A percentile compares a stretch with the other conserved stretches of the same genome.
Conservation (phyloP, 257 asterid genomes). For the Cinchona pubescens region DNA sequence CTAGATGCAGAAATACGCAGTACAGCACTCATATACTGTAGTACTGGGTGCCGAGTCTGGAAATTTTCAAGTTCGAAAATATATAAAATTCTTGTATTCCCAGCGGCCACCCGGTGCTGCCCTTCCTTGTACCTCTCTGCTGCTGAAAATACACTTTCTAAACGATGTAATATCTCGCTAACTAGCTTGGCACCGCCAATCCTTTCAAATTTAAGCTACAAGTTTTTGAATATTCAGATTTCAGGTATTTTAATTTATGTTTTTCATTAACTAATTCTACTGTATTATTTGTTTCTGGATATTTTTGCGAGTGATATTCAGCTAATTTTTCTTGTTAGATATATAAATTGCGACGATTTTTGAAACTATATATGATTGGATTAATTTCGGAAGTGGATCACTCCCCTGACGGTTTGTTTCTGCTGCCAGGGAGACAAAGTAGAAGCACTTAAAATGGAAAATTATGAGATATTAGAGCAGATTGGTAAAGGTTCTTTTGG, state of each 20-base stretch:
- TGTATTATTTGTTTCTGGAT: neutral
- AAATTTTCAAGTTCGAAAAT: no score
- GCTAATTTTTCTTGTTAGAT: neutral
- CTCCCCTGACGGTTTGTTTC: neutral
- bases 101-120: no score
- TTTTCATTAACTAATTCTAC: neutral
- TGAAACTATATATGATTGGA: neutral
- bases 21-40: no score
- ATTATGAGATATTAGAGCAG: slow-evolving; percentile 85
- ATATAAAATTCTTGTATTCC: no score
- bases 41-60: no score
- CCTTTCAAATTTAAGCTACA: no score
- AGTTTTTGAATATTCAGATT: no score
- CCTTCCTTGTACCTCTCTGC: no score
- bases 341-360: neutral
- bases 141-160: no score
- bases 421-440: neutral
- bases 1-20: no score
- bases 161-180: no score
- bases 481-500: slow-evolving; percentile 97
- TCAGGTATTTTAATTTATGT: neutral
- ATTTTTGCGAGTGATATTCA: neutral
- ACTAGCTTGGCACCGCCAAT: no score
- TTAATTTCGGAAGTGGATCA: neutral
- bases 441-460: slow-evolving; percentile 54